phyloP scores from a whole-genome alignment of 73 alveolate genomes.

The Tetrahymena borealis region DNA sequence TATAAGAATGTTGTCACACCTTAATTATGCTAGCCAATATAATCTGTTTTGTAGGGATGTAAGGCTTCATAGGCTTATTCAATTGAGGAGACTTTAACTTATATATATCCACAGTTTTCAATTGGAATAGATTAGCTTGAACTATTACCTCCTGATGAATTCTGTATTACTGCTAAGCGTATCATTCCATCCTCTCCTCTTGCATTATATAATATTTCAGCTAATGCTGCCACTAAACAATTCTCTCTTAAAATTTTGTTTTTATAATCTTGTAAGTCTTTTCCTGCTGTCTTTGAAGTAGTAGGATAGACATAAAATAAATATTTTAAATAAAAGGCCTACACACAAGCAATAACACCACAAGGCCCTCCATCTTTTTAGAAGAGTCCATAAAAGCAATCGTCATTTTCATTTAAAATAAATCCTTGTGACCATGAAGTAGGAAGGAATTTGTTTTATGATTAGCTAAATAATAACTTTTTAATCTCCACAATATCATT shows the following conservation, averaged over 20 bases:
- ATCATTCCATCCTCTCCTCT: not conserved
- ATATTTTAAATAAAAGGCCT: slow-evolving; percentile 55
- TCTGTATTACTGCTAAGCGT: not conserved
- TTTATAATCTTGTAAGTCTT: not conserved
- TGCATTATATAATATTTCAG: slow-evolving; percentile 17
- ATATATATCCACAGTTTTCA: slow-evolving; percentile 23
- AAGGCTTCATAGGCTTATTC: slow-evolving; percentile 20
- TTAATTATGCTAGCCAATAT: slow-evolving; percentile 1
- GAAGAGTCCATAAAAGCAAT: slow-evolving; percentile 47
- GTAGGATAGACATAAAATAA: slow-evolving; percentile 31
- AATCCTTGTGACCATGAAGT: slow-evolving; percentile 32
- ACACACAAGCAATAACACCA: slow-evolving; percentile 58
- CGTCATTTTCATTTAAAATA: slow-evolving; percentile 17
- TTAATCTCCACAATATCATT: not conserved
- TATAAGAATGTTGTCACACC: slow-evolving; percentile 28
- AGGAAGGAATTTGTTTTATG: slow-evolving; percentile 3
- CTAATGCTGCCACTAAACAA: slow-evolving; percentile 32
- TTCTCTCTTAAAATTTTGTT: not conserved
- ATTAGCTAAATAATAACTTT: not conserved
- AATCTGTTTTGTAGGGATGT: not conserved
- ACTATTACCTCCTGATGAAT: not conserved
- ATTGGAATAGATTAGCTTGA: slow-evolving; percentile 3
- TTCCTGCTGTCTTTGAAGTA: not conserved
- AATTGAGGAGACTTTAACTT: not conserved
- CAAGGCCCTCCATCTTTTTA: slow-evolving; percentile 75